A percentile compares a stretch with the other conserved stretches of the same genome.
These are phyloP conservation scores for Pichia membranifaciens DNA, from an alignment of 805 yeast genomes.

Conservation along the genomic window DNA sequence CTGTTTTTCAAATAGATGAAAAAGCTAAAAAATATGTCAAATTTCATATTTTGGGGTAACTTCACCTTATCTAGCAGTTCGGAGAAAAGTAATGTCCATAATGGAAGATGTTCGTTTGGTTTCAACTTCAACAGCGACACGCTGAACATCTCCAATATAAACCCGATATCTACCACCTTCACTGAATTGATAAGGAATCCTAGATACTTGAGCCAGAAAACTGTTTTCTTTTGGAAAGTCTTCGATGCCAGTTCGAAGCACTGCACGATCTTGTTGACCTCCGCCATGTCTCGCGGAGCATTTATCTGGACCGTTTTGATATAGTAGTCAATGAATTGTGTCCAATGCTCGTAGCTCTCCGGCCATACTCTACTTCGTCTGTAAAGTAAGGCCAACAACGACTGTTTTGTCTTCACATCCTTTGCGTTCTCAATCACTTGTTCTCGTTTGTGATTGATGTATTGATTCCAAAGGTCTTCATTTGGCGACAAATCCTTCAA, in stretches of 20 bases:
- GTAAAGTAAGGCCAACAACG: conserved; percentile 3
- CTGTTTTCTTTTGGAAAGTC: neutral
- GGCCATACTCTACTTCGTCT: neutral
- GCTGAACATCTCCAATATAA: neutral
- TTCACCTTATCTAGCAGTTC: neutral
- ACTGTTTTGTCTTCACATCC: neutral
- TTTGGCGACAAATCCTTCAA: conserved; percentile 29
- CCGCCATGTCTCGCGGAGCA: neutral
- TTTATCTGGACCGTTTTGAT: neutral
- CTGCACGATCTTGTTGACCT: neutral
- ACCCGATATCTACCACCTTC: neutral
- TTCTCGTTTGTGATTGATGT: conserved; percentile 32
- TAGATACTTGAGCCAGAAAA: conserved; percentile 9
- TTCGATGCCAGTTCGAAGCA: neutral
- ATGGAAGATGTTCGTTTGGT: neutral
- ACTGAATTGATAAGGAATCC: neutral
- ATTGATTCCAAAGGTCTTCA: conserved; percentile 41
- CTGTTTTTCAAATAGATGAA: conserved; percentile 5
- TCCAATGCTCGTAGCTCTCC: neutral
- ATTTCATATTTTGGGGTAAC: neutral
- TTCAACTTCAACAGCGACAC: conserved; percentile 1
- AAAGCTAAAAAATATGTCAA: conserved; percentile 5
- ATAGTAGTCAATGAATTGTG: conserved; percentile 7
- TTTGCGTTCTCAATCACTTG: conserved; percentile 13
- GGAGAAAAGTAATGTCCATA: conserved; percentile 3